A percentile compares a stretch with the other conserved stretches of the same genome.
Conservation (phyloP, 352 stramenopile species). For the Globisporangium apiculatum region DNA sequence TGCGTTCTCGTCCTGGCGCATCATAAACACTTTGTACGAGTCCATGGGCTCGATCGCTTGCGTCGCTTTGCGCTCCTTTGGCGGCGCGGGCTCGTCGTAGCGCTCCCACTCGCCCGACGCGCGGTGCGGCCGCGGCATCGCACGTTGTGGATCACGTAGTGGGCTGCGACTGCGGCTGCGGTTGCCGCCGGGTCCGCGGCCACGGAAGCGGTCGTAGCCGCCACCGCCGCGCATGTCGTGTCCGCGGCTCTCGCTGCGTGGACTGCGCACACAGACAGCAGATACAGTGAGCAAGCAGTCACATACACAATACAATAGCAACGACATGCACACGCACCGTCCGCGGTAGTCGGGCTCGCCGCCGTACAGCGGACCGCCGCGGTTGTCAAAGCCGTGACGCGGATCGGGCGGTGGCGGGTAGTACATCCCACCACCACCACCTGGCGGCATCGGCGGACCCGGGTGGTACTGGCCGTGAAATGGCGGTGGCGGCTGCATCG, state of each 20-base stretch:
- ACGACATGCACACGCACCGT: slow-evolving; percentile 2
- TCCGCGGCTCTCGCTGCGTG: slow-evolving; percentile 20
- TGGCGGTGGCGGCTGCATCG: slow-evolving; percentile 10
- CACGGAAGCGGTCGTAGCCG: slow-evolving; percentile 18
- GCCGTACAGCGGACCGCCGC: neutral
- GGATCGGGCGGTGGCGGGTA: slow-evolving; percentile 24
- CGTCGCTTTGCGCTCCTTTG: slow-evolving; percentile 25
- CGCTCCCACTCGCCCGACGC: slow-evolving; percentile 16
- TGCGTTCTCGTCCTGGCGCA: slow-evolving; percentile 77
- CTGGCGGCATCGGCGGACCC: slow-evolving; percentile 14
- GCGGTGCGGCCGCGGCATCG: slow-evolving; percentile 1
- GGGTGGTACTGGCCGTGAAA: slow-evolving; percentile 13
- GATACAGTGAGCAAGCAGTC: neutral
- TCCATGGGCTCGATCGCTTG: slow-evolving; percentile 60
- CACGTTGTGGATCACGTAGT: slow-evolving; percentile 7
- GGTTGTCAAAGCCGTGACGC: slow-evolving; percentile 9
- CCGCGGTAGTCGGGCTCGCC: slow-evolving; percentile 17
- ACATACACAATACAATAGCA: neutral
- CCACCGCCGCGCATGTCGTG: slow-evolving; percentile 10
- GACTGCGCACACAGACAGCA: slow-evolving; percentile 1
- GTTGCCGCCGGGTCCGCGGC: slow-evolving; percentile 12
- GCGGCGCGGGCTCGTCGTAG: slow-evolving; percentile 11
- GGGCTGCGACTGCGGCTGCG: slow-evolving; percentile 32
- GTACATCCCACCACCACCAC: slow-evolving; percentile 6
- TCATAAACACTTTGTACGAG: slow-evolving; percentile 87